Evolutionary conservation across 169 alveolate species (phyloP).

Genomic region (Plasmodium inui): DNA sequence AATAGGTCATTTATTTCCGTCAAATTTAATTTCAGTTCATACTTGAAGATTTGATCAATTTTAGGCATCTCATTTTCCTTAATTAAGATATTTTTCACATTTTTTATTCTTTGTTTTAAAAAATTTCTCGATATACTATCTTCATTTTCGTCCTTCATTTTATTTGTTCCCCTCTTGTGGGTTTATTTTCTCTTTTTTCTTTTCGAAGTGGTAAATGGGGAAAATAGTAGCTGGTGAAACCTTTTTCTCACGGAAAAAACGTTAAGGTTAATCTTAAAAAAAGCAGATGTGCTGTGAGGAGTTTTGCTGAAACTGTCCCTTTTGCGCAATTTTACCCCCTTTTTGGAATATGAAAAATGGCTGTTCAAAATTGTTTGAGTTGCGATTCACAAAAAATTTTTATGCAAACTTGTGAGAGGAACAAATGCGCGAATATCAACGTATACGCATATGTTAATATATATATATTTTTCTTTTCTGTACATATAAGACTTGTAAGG

Average conservation of each 20-base stretch:
- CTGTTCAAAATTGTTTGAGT: neutral
- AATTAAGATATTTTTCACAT: slow-evolving; percentile 11
- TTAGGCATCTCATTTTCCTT: slow-evolving; percentile 62
- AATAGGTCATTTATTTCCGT: slow-evolving; percentile 37
- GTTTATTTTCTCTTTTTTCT: neutral
- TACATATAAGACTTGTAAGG: neutral
- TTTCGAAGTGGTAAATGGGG: slow-evolving; percentile 5
- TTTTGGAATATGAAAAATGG: neutral
- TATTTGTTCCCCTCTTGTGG: neutral
- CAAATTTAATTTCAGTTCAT: slow-evolving; percentile 40
- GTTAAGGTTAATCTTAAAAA: neutral
- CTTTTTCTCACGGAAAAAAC: neutral
- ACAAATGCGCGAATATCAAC: neutral
- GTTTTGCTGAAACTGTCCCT: neutral
- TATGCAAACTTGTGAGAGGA: neutral
- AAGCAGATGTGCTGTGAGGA: neutral
- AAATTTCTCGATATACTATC: slow-evolving; percentile 18
- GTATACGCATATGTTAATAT: neutral
- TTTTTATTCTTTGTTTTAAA: slow-evolving; percentile 44
- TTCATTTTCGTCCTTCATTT: slow-evolving; percentile 15
- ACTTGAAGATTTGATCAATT: slow-evolving; percentile 56
- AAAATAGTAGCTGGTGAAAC: neutral
- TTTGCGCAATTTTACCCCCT: neutral
- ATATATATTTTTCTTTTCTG: neutral
- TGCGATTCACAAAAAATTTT: neutral